These are phyloP conservation scores for Capronia americana DNA, from an alignment of 2,329 filamentous ascomycete species.

Conservation along the genomic window DNA sequence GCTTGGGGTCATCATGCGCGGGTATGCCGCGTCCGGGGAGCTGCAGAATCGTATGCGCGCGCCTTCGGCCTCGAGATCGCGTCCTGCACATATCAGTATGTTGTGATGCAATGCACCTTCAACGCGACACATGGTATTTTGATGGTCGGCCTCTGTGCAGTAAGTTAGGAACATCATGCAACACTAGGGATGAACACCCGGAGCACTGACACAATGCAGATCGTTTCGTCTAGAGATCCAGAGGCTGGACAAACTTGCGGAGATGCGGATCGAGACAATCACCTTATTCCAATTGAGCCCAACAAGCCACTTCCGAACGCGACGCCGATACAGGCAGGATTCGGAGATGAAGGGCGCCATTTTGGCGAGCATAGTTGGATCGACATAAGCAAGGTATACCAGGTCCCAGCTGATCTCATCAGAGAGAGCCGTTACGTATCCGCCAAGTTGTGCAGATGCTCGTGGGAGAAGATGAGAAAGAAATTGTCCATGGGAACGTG, in stretches of 20 bases:
- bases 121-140: not conserved
- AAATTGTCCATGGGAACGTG: not conserved
- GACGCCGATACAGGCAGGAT: not conserved
- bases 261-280: not conserved
- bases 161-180: not conserved
- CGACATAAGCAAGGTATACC: slow-evolving; percentile 9
- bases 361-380: slow-evolving; percentile 8
- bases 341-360: slow-evolving; percentile 3
- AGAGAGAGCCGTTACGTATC: not conserved
- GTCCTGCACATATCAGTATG: not conserved
- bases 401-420: slow-evolving; percentile 3
- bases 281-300: slow-evolving; percentile 12
- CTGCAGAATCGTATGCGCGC: slow-evolving; percentile 1
- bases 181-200: not conserved
- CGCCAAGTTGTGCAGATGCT: not conserved
- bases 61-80: not conserved
- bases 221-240: not conserved
- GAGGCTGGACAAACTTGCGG: not conserved
- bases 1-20: not conserved
- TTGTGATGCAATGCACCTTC: slow-evolving; percentile 3
- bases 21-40: not conserved
- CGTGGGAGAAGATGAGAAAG: slow-evolving; percentile 9
- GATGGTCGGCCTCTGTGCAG: slow-evolving; percentile 1
- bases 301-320: not conserved
- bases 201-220: not conserved